Evolutionary conservation across 2,329 filamentous ascomycete species (phyloP), one percentile per base, ranked within the genome.

Genomic region (Alternaria atra): DNA sequence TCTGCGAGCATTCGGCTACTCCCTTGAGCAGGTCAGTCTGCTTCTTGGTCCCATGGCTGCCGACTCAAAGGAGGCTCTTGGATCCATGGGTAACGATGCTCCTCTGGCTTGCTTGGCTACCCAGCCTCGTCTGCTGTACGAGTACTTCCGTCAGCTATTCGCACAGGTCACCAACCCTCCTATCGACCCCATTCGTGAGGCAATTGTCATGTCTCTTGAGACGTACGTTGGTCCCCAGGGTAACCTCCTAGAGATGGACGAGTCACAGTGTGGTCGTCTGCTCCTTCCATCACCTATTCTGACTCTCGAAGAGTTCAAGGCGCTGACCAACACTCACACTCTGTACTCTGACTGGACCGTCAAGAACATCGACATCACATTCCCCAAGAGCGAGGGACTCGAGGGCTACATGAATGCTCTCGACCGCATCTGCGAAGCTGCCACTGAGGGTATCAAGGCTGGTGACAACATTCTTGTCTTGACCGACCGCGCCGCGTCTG

Each of bases 141-240:
- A 97, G 80, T 98, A 98, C 83, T 98, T 98, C 90, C 90, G 94
- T 65, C 92, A 98, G 83, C 89, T 98, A 43, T 98, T 98, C 79
- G 94, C 94, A 9, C 94, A 98, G 82, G 94, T 98, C 78, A 98
- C 94, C 64, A 98, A 98, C 80, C 94, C 94, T 69, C 94, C 94
- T 13, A 98, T 98, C 75, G 94, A 98, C 76, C 94, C 94, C 32
- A 98, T 98, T 72, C 88, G 94, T 80, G 94, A 98, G 85, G 94
- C 94, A 29, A 95, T 97, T 73, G 94, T 98, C 80, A 98, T 98
- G 94, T 97, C 94, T 57, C 83, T 98, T 40, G 94, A 97, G 77
- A 96, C 94, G 73, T 98, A 97, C 77, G 92, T 98, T 70, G 94
- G 94, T 50, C 94, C 94, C 46, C 94, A 98, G 81, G 94, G 94